These are phyloP conservation scores for Metschnikowia lachancei DNA, from an alignment of 805 yeast species.

Conservation along the genomic window DNA sequence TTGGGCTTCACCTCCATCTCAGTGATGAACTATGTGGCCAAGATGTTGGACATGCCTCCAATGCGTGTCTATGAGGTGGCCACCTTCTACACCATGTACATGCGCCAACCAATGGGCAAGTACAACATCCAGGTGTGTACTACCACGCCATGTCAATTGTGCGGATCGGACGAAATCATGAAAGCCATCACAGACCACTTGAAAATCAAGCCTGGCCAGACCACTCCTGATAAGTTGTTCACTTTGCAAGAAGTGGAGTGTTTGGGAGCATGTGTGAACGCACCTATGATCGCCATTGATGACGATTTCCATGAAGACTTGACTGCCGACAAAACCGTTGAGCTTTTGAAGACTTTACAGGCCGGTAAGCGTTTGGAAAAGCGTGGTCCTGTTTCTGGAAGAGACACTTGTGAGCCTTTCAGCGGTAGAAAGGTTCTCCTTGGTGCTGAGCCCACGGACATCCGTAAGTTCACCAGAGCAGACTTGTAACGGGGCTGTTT, in stretches of 20 bases:
- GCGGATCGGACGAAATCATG: slow-evolving; percentile 79
- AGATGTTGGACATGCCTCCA: slow-evolving; percentile 82
- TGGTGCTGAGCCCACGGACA: slow-evolving; percentile 62
- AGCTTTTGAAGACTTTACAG: slow-evolving; percentile 60
- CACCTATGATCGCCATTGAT: slow-evolving; percentile 82
- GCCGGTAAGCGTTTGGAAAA: slow-evolving; percentile 54
- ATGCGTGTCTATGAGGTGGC: slow-evolving; percentile 94
- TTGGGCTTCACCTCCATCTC: slow-evolving; percentile 80
- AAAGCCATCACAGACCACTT: slow-evolving; percentile 61
- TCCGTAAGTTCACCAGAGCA: slow-evolving; percentile 66
- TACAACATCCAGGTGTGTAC: slow-evolving; percentile 83
- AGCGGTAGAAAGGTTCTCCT: slow-evolving; percentile 64
- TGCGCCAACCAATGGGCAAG: slow-evolving; percentile 82
- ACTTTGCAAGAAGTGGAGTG: slow-evolving; percentile 88
- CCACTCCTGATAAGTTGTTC: slow-evolving; percentile 70
- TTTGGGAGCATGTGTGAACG: slow-evolving; percentile 89
- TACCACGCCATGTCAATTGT: slow-evolving; percentile 84
- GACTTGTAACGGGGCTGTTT: slow-evolving; percentile 47
- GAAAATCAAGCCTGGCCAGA: slow-evolving; percentile 70
- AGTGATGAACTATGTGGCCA: slow-evolving; percentile 88
- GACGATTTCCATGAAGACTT: slow-evolving; percentile 83
- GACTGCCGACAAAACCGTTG: slow-evolving; percentile 61
- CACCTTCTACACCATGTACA: slow-evolving; percentile 88
- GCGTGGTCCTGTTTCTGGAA: slow-evolving; percentile 69
- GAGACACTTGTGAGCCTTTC: slow-evolving; percentile 75